phyloP scores from a whole-genome alignment of 1,139 yeast species.

The Lodderomyces jiufengensis region DNA sequence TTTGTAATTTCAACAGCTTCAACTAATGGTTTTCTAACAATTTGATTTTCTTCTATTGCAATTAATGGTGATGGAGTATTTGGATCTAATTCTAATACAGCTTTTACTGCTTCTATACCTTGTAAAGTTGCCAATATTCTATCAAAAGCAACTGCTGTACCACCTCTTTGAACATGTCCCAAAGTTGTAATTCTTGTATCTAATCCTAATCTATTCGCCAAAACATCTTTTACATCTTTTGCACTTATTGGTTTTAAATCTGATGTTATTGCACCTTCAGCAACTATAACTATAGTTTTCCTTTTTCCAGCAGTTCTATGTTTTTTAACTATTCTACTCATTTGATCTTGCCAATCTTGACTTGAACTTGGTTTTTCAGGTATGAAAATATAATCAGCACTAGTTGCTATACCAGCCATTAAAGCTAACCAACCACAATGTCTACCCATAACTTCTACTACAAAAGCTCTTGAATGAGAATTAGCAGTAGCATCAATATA shows the following conservation, averaged over 20 bases:
- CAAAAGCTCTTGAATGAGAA: conserved; percentile 80
- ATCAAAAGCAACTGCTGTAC: conserved; percentile 79
- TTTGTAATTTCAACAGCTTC: conserved; percentile 71
- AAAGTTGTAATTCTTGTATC: conserved; percentile 77
- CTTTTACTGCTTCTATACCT: conserved; percentile 82
- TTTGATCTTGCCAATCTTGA: conserved; percentile 61
- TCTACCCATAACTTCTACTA: conserved; percentile 87
- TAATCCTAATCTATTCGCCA: conserved; percentile 61
- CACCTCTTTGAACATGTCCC: conserved; percentile 87
- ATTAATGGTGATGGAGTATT: conserved; percentile 75
- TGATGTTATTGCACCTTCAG: conserved; percentile 76
- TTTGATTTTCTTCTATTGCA: conserved; percentile 68
- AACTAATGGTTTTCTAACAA: conserved; percentile 64
- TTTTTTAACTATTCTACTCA: conserved; percentile 60
- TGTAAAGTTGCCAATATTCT: conserved; percentile 72
- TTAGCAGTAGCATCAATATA: conserved; percentile 83
- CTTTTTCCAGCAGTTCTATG: conserved; percentile 72
- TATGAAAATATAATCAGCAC: conserved; percentile 76
- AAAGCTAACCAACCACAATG: conserved; percentile 87
- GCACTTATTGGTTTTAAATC: conserved; percentile 64
- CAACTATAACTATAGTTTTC: conserved; percentile 76
- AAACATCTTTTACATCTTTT: conserved; percentile 62
- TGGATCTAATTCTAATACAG: conserved; percentile 66
- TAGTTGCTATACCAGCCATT: conserved; percentile 80
- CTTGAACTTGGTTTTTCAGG: conserved; percentile 73